These are phyloP conservation scores for Passiflora organensis DNA, from an alignment of 345 rosid genomes.

Conservation along the genomic window DNA sequence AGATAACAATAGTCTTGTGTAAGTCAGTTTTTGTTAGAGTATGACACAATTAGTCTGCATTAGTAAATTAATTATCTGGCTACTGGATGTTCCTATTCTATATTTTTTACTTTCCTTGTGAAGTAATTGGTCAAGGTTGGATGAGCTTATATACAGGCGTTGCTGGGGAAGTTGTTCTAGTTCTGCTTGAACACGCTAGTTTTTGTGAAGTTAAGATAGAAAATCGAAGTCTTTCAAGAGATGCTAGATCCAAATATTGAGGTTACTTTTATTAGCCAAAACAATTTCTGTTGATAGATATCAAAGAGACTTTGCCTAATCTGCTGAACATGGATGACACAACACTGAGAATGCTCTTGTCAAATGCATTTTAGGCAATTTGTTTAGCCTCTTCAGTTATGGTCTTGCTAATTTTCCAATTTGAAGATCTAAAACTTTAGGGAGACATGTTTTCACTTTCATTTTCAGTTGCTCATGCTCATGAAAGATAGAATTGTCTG, in stretches of 20 bases:
- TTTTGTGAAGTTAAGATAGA: background rate
- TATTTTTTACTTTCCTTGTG: background rate
- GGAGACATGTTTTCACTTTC: background rate
- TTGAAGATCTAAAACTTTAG: background rate
- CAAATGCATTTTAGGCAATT: too few relatives aligned
- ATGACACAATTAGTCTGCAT: too few relatives aligned
- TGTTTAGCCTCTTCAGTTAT: background rate
- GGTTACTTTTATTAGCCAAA: too few relatives aligned
- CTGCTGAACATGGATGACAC: too few relatives aligned
- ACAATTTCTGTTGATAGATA: too few relatives aligned
- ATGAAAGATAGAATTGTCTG: constrained; percentile 18
- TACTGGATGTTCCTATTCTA: background rate
- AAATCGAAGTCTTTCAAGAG: too few relatives aligned
- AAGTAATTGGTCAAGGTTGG: background rate
- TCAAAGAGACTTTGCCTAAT: too few relatives aligned
- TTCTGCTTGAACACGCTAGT: background rate
- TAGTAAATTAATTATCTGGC: background rate
- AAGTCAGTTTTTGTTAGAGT: constrained; percentile 32
- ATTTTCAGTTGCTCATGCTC: constrained; percentile 19
- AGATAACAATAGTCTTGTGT: constrained; percentile 84
- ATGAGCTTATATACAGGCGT: background rate
- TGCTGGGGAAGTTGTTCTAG: background rate
- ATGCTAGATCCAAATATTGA: too few relatives aligned
- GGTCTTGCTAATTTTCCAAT: background rate
- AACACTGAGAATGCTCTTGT: too few relatives aligned